phyloP scores from a whole-genome alignment of 169 alveolate genomes.

The Plasmodium vinckei region DNA sequence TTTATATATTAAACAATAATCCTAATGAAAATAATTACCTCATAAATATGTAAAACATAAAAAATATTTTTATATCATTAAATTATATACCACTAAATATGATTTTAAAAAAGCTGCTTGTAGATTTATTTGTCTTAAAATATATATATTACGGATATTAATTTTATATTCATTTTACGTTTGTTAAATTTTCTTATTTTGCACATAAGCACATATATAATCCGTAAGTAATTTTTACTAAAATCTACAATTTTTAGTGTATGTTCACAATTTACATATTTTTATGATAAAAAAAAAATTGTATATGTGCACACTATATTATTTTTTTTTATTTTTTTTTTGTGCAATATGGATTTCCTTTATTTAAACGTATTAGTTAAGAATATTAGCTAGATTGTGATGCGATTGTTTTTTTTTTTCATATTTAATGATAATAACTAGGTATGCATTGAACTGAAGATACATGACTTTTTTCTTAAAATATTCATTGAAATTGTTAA shows the following conservation, averaged over 20 bases:
- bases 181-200: not conserved
- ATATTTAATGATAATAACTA: conserved; percentile 1
- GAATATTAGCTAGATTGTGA: too few species aligned
- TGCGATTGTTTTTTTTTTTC: not conserved
- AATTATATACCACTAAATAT: too few species aligned
- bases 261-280: not conserved
- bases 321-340: conserved; percentile 6
- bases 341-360: not conserved
- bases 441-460: not conserved
- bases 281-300: not conserved
- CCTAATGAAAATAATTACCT: too few species aligned
- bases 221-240: conserved; percentile 3
- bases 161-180: conserved; percentile 14
- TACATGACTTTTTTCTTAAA: too few species aligned
- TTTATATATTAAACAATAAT: too few species aligned
- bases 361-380: not conserved
- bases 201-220: not conserved
- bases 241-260: conserved; percentile 7
- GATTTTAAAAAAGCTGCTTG: not conserved
- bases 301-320: not conserved
- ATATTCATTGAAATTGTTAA: too few species aligned
- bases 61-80: too few species aligned
- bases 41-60: too few species aligned
- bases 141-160: conserved; percentile 1
- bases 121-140: conserved; percentile 1